Evolutionary conservation across 257 asterid genomes (phyloP).

Genomic region (Solanum bukasovii): DNA sequence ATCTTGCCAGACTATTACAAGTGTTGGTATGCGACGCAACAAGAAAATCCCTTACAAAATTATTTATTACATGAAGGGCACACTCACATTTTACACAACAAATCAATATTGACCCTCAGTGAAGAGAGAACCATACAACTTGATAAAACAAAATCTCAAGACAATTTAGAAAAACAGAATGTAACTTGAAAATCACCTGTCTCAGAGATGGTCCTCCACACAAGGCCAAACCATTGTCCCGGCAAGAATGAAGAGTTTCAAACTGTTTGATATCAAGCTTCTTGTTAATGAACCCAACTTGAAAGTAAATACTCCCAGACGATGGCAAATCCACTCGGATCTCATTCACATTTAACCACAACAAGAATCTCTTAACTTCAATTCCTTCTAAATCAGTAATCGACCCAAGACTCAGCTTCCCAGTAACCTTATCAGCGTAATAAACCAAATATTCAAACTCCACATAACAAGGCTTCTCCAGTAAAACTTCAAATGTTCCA

Average conservation of each 20-base stretch:
- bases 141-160: neutral
- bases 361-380: conserved; percentile 60
- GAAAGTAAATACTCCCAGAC: conserved; percentile 61
- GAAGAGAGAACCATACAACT: neutral
- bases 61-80: neutral
- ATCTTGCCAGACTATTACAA: neutral
- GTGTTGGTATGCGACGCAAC: neutral
- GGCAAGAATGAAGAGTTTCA: conserved; percentile 59
- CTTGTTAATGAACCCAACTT: conserved; percentile 90
- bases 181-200: conserved; percentile 8
- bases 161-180: neutral
- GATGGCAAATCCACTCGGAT: conserved; percentile 87
- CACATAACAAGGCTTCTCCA: conserved; percentile 61
- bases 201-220: conserved; percentile 18
- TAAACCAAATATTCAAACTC: conserved; percentile 78
- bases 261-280: conserved; percentile 72
- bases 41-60: neutral
- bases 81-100: neutral
- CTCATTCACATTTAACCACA: conserved; percentile 87
- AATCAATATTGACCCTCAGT: neutral
- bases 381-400: conserved; percentile 61
- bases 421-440: conserved; percentile 62
- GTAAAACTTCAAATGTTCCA: conserved; percentile 54
- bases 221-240: conserved; percentile 30
- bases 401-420: conserved; percentile 63